Base-by-base conservation (phyloP, 2,329 filamentous ascomycete species). In the Verticillium isaacii region DNA sequence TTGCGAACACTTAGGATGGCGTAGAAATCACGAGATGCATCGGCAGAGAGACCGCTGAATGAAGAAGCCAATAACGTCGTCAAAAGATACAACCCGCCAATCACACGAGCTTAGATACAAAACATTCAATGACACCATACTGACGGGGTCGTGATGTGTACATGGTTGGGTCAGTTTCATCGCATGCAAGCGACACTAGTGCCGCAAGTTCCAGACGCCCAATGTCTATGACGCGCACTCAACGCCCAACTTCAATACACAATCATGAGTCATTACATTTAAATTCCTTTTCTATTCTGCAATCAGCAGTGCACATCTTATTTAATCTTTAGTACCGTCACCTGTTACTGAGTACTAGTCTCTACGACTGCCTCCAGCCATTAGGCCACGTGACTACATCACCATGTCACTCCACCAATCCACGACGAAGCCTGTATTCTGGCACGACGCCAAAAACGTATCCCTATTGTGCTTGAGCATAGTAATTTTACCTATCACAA, bases 11-110 rank as follows among this genome's bases (percentile, higher is more conserved):
- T 45, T 59, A 89, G 86, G 88, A 90, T 67, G 88, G 82, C 4
- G 75, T 90, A n/a, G 88, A 90, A 68, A 83, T 89, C 58, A 88
- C 87, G 2, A 78, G 77, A 66, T 90, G 87, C 69, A 71, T 82
- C 14, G 80, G 78, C 1, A 70, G 67, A 36, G 67, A 74, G 61
- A 34, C 6, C 4, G 6, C 5, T 5, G 29, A 29, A 29, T 29
- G 1, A 29, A 1, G 5, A 29, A 1, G 5, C 1, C 3, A 29
- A 6, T 29, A 29, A 5, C 6, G 1, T 29, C 29, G 29, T 6
- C 5, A 29, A 6, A 6, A 29, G 3, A 29, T 29, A 29, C 1
- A 29, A 5, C 1, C 29, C 4, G 29, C 4, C 36, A 37, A 37
- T 37, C 15, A 12, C 15, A 37, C 7, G 2, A 41, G 1, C 6